phyloP scores from a whole-genome alignment of 2,329 filamentous ascomycete genomes.

The Fusarium sp. region DNA sequence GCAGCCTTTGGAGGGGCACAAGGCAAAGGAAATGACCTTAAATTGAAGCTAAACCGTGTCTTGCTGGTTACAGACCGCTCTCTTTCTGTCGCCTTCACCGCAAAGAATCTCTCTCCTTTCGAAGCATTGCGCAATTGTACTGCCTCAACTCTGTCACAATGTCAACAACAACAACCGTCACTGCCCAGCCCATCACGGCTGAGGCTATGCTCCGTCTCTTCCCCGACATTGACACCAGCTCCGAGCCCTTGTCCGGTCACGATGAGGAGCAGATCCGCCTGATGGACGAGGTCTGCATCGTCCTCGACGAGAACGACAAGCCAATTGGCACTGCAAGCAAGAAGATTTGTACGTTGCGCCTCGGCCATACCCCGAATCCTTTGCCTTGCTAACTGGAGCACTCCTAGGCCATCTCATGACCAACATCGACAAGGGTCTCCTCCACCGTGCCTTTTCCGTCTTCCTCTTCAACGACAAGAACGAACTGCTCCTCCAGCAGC shows the following conservation, averaged over 20 bases:
- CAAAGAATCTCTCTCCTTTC: neutral
- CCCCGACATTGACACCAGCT: slow-evolving; percentile 80
- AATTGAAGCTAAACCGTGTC: slow-evolving; percentile 34
- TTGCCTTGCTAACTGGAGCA: slow-evolving; percentile 23
- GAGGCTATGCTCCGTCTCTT: slow-evolving; percentile 90
- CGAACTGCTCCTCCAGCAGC: slow-evolving; percentile 93
- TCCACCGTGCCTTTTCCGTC: slow-evolving; percentile 97
- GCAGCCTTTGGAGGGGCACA: slow-evolving; percentile 42
- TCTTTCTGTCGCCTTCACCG: slow-evolving; percentile 2
- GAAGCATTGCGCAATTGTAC: neutral
- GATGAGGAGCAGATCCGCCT: slow-evolving; percentile 97
- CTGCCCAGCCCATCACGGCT: slow-evolving; percentile 78
- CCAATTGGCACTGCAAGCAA: slow-evolving; percentile 98
- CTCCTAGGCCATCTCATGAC: slow-evolving; percentile 91
- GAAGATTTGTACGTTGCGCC: slow-evolving; percentile 83
- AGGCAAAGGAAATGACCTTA: slow-evolving; percentile 36
- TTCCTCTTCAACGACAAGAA: slow-evolving; percentile 98
- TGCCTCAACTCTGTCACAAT: slow-evolving; percentile 36
- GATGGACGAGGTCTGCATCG: slow-evolving; percentile 99
- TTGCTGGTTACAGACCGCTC: slow-evolving; percentile 32
- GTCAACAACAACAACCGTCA: slow-evolving; percentile 57
- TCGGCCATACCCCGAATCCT: neutral
- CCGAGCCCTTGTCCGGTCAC: slow-evolving; percentile 85
- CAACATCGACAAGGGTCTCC: slow-evolving; percentile 95
- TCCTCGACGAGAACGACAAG: slow-evolving; percentile 89